Evolutionary conservation across 2,329 filamentous ascomycete genomes (phyloP), one percentile per base, ranked within the genome.

Genomic region (Aspergillus pseudoterreus): DNA sequence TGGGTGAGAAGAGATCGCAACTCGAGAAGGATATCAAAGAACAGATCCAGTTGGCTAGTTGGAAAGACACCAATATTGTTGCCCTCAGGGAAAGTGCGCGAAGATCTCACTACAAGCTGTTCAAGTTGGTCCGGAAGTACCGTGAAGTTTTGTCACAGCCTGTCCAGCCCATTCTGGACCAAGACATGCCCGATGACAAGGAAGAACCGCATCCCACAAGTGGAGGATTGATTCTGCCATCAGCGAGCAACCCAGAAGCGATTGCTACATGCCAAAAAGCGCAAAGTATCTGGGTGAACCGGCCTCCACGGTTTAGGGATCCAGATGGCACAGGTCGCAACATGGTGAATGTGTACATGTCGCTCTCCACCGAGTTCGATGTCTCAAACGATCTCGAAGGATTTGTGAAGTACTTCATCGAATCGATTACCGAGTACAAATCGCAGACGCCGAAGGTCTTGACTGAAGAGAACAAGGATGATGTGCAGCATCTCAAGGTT

Each of bases 11-110:
- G n/a, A 83, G 90, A 50, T 75, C 78, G 6, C 78, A 81, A 0
- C 79, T 97, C n/a, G 92, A 97, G 68, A 96, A 91, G 71, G 85
- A 90, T 51, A 90, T 97, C 80, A 92, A 88, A 67, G 89, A 97
- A 60, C 85, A 96, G n/a, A 81, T 99, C 14, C 83, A 95, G 47
- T 77, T 99, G 61, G 91, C 92, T 6, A 96, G 91, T 70, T 99
- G 95, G 95, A 96, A 95, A 69, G 94, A 99, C 61, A 96, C 90
- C 19, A 99, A 97, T 63, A 95, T 99, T 55, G 86, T 87, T 44
- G 89, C 90, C 1, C 76, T 99, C 14, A 83, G 86, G 58, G 91
- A 96, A 65, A 97, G 92, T 69, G 91, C 94, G 1, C 86, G 87
- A 62, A 87, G 86, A 54, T 96, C 92, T 17, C 94, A 99, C 66